phyloP scores from a whole-genome alignment of 2,329 filamentous ascomycete genomes.

The Aspergillus sp. region DNA sequence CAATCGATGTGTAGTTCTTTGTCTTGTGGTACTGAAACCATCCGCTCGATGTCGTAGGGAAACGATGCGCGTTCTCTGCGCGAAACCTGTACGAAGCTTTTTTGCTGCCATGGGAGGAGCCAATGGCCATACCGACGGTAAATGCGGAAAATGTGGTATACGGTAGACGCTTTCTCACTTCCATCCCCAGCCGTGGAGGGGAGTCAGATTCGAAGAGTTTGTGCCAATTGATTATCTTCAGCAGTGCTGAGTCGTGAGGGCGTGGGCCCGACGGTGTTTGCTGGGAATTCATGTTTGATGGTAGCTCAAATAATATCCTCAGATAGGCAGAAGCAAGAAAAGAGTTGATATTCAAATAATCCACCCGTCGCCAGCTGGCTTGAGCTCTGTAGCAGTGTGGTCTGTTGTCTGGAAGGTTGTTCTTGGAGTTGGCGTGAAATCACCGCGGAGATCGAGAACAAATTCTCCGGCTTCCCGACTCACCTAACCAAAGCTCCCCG shows the following conservation, averaged over 20 bases:
- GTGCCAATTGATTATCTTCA: constrained; percentile 31
- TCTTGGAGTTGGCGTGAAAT: no score
- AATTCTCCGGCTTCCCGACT: no score
- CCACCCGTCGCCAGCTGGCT: no score
- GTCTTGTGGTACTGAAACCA: constrained; percentile 99
- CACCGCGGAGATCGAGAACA: no score
- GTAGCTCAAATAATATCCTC: neutral
- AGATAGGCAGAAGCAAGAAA: no score
- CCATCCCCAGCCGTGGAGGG: constrained; percentile 53
- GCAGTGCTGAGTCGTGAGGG: constrained; percentile 6
- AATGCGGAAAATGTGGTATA: constrained; percentile 62
- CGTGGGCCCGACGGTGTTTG: constrained; percentile 2
- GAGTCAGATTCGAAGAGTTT: constrained; percentile 33
- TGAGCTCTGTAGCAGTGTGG: no score
- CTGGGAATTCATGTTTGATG: constrained; percentile 11
- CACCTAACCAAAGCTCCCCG: no score
- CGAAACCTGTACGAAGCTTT: constrained; percentile 78
- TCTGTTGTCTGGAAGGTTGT: no score
- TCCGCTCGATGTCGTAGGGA: constrained; percentile 74
- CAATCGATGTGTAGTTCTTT: constrained; percentile 85
- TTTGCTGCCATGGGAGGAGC: constrained; percentile 66
- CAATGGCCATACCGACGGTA: constrained; percentile 64
- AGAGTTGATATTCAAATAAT: no score
- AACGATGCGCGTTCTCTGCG: constrained; percentile 91
- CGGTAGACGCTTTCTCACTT: constrained; percentile 61